A percentile compares a stretch with the other conserved stretches of the same genome.
Conservation (phyloP, 495 filamentous ascomycete genomes). For the Sporormia fimetaria region DNA sequence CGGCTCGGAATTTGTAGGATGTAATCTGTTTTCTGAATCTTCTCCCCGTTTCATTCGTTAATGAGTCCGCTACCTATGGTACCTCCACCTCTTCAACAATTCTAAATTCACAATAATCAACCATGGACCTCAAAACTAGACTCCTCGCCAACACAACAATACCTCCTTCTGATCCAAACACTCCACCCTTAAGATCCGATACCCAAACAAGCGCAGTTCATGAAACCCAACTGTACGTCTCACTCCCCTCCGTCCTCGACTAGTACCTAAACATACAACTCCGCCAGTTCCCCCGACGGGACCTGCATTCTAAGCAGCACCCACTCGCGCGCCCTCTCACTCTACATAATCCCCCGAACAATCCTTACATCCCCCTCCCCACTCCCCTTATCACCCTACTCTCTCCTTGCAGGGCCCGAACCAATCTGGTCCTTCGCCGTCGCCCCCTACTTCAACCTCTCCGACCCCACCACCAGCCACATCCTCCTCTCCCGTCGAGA, state of each 20-base stretch:
- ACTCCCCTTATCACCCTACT: constrained; percentile 46
- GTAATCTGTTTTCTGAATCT: too few relatives aligned
- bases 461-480: constrained; percentile 52
- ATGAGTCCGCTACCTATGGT: too few relatives aligned
- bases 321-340: constrained; percentile 54
- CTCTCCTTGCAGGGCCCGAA: constrained; percentile 48
- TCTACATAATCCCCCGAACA: constrained; percentile 49
- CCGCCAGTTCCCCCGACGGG: constrained; percentile 57
- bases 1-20: too few relatives aligned
- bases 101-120: too few relatives aligned
- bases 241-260: not conserved
- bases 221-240: constrained; percentile 30
- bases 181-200: too few relatives aligned
- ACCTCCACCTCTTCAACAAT: too few relatives aligned
- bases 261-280: not conserved
- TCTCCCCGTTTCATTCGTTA: too few relatives aligned
- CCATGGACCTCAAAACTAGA: too few relatives aligned
- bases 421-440: constrained; percentile 59
- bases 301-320: constrained; percentile 70
- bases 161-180: too few relatives aligned
- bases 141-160: too few relatives aligned
- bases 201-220: constrained; percentile 48
- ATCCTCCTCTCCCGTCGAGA: constrained; percentile 56
- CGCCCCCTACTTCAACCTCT: constrained; percentile 62
- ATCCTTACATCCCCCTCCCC: constrained; percentile 49